Evolutionary conservation across 2,329 filamentous ascomycete species (phyloP).

Genomic region (Colletotrichum tropicicola): DNA sequence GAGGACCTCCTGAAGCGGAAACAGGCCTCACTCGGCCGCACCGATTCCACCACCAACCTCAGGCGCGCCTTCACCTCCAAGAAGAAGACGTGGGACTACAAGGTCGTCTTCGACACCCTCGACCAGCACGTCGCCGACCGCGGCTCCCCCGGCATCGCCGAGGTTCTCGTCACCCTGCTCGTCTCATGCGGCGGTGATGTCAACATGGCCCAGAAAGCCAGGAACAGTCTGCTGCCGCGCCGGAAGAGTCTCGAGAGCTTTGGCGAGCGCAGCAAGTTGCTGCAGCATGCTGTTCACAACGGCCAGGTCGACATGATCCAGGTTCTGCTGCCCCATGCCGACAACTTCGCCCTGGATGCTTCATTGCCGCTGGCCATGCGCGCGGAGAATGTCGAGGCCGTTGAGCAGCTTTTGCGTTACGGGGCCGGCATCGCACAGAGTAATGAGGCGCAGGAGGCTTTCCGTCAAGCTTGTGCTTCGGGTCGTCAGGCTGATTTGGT

Average conservation of each 20-base stretch:
- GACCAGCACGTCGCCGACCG: slow-evolving; percentile 56
- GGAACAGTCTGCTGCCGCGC: slow-evolving; percentile 56
- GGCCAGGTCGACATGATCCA: slow-evolving; percentile 62
- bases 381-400: slow-evolving; percentile 50
- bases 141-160: slow-evolving; percentile 64
- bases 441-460: slow-evolving; percentile 61
- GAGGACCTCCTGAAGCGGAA: slow-evolving; percentile 63
- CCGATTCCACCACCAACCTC: slow-evolving; percentile 39
- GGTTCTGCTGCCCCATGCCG: slow-evolving; percentile 62
- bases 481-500: slow-evolving; percentile 57
- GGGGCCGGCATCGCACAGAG: slow-evolving; percentile 48
- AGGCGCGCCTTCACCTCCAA: slow-evolving; percentile 55
- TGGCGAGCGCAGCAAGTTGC: slow-evolving; percentile 57
- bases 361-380: slow-evolving; percentile 59
- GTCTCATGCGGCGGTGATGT: slow-evolving; percentile 59
- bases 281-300: slow-evolving; percentile 60
- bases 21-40: slow-evolving; percentile 41
- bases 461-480: slow-evolving; percentile 58
- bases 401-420: slow-evolving; percentile 58
- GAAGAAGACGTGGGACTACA: slow-evolving; percentile 61
- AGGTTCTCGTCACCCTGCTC: slow-evolving; percentile 62
- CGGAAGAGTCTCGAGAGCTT: slow-evolving; percentile 59
- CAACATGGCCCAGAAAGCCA: slow-evolving; percentile 55
- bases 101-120: slow-evolving; percentile 62
- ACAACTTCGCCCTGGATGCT: slow-evolving; percentile 57